Evolutionary conservation across 108 stramenopile species (phyloP).

Genomic region (Nitzschia sp.): DNA sequence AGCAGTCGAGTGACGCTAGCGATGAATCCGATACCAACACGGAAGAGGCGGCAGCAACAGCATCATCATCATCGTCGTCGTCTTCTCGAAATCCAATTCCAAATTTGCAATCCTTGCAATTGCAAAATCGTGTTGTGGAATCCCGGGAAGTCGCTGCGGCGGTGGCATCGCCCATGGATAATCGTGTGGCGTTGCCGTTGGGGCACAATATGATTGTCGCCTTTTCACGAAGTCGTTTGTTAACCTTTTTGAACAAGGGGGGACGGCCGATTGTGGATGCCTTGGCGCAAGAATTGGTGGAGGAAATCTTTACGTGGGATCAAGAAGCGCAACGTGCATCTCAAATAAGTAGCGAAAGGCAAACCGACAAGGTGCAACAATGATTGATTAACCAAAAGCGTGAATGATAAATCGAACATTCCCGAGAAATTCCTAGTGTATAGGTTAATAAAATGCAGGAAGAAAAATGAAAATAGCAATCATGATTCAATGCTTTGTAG

Average conservation of each 20-base stretch:
- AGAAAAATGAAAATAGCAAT: no score
- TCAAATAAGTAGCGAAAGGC: no score
- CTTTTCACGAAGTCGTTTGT: slow-evolving; percentile 60
- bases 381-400: no score
- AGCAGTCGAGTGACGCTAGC: background rate
- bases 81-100: background rate
- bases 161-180: slow-evolving; percentile 21
- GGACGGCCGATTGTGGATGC: slow-evolving; percentile 82
- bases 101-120: slow-evolving; percentile 4
- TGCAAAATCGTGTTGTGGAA: slow-evolving; percentile 21
- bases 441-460: no score
- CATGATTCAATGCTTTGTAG: no score
- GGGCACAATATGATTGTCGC: slow-evolving; percentile 90
- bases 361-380: no score
- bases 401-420: no score
- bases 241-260: slow-evolving; percentile 65
- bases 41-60: background rate
- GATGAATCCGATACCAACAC: background rate
- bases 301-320: slow-evolving; percentile 47
- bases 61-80: background rate
- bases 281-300: slow-evolving; percentile 68
- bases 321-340: no score
- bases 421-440: no score
- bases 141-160: slow-evolving; percentile 56
- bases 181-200: slow-evolving; percentile 58